Evolutionary conservation across 2,329 filamentous ascomycete genomes (phyloP).

Genomic region (Ampelomyces quisqualis): DNA sequence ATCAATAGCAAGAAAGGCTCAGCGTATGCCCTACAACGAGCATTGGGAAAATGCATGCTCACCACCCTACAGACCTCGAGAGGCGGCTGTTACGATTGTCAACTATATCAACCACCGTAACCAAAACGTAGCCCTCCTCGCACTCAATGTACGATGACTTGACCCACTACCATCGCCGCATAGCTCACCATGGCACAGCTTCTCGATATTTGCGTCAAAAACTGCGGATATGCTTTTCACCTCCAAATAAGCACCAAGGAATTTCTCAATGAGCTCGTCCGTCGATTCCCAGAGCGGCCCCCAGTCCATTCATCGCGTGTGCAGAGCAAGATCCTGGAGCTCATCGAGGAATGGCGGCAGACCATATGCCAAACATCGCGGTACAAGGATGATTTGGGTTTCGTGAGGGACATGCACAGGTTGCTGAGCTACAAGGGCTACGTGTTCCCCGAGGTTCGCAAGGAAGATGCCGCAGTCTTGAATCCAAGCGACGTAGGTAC

Average conservation of each 20-base stretch:
- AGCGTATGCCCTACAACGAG: conserved; percentile 54
- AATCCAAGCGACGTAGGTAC: conserved; percentile 92
- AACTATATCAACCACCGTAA: conserved; percentile 96
- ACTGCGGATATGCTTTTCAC: conserved; percentile 98
- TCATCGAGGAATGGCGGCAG: conserved; percentile 96
- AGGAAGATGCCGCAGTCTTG: conserved; percentile 92
- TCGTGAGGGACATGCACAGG: conserved; percentile 96
- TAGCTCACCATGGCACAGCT: conserved; percentile 54
- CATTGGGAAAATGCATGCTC: conserved; percentile 13
- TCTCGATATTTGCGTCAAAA: conserved; percentile 98
- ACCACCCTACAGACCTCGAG: conserved; percentile 64
- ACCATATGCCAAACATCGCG: conserved; percentile 98
- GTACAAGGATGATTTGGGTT: conserved; percentile 95
- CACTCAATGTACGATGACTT: conserved; percentile 62
- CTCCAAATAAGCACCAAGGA: conserved; percentile 98
- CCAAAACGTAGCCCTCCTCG: conserved; percentile 87
- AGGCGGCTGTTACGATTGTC: conserved; percentile 90
- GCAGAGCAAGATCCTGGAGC: conserved; percentile 88
- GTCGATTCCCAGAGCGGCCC: conserved; percentile 91
- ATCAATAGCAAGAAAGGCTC: conserved; percentile 98
- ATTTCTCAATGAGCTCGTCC: conserved; percentile 96
- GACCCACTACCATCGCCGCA: conserved; percentile 10
- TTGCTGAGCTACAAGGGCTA: conserved; percentile 96
- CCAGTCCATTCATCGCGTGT: conserved; percentile 83
- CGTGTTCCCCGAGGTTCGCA: conserved; percentile 85